A percentile compares a stretch with the other conserved stretches of the same genome.
Conservation (phyloP, 768 basidiomycete genomes). For the Butyriboletus loyo region DNA sequence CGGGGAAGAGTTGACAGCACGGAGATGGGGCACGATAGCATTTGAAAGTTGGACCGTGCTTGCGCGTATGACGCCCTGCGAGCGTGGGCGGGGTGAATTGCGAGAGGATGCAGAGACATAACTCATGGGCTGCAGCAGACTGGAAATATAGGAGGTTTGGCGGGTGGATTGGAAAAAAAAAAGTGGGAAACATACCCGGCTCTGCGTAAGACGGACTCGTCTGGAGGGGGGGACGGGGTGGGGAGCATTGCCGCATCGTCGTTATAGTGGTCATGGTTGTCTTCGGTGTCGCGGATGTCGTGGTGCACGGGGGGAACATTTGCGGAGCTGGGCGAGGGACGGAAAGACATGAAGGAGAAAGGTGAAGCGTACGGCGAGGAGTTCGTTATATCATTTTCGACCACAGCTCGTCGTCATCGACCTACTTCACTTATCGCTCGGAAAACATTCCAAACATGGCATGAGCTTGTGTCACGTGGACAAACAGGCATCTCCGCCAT, state of each 20-base stretch:
- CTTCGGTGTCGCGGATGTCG: background rate
- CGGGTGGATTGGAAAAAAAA: background rate
- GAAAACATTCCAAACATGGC: background rate
- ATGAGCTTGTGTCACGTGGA: conserved; percentile 15
- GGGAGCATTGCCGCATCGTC: conserved; percentile 14
- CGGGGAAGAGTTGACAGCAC: background rate
- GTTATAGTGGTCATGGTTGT: background rate
- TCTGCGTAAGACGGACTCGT: conserved; percentile 45
- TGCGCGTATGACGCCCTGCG: conserved; percentile 62
- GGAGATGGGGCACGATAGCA: conserved; percentile 33
- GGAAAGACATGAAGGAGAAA: conserved; percentile 10
- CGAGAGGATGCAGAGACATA: conserved; percentile 34
- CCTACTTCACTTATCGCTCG: background rate
- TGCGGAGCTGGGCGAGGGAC: background rate
- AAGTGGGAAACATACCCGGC: conserved; percentile 45
- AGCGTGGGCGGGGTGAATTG: conserved; percentile 38
- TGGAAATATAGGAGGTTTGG: conserved; percentile 23
- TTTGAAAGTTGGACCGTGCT: conserved; percentile 64
- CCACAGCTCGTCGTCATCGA: background rate
- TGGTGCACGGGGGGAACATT: background rate
- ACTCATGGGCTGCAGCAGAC: conserved; percentile 56
- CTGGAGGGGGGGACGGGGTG: conserved; percentile 26
- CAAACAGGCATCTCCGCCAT: background rate
- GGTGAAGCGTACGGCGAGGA: background rate
- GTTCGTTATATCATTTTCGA: conserved; percentile 1